Base-by-base conservation (phyloP, 257 asterid species). In the Fraxinus americana region DNA sequence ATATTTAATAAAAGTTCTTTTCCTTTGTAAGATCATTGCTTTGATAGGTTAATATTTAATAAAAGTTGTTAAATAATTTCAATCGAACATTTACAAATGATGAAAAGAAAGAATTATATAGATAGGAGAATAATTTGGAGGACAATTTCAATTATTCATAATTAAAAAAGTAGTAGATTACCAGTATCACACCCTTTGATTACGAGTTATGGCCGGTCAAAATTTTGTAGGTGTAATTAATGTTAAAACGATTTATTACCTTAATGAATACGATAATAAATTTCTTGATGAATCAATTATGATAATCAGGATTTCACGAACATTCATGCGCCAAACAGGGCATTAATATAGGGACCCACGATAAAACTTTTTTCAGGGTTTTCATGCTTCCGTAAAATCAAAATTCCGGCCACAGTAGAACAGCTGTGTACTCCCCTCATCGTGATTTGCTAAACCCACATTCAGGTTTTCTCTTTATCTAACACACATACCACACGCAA, bases 321-420 rank as follows among this genome's bases (percentile, higher is more conserved):
- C 14, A 63, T 63, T 23, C 5, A 63, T 63, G 17, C 34, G 6
- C 19, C 69, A 27, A 63, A 63, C 69, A 11, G 35, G 69, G 34
- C 69, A 19, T 63, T 11, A 11, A 32, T 0, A 12, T 63, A 12
- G 69, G 36, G 17, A 63, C 13, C 35, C 69, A 27, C 69, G 16
- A 23, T 23, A 63, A 61, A 63, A 63, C 34, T 9, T 12, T 27
- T 63, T 2, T 23, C 67, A 63, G 68, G 69, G 69, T 17, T 63
- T 63, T 61, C 23, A 10, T 63, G 69, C 19, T 11, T 63, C 69
- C 27, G 69, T 25, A 63, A 63, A 25, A 63, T 36, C 69, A 63
- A 35, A 63, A 11, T 63, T 27, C 19, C 69, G 16, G 74, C 35
- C 57, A 25, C 16, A 61, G 82, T 72, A 57, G 50, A 78, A 30